Evolutionary conservation across 1,284 basidiomycete genomes (phyloP).

Genomic region (Cystobasidium pallidum): DNA sequence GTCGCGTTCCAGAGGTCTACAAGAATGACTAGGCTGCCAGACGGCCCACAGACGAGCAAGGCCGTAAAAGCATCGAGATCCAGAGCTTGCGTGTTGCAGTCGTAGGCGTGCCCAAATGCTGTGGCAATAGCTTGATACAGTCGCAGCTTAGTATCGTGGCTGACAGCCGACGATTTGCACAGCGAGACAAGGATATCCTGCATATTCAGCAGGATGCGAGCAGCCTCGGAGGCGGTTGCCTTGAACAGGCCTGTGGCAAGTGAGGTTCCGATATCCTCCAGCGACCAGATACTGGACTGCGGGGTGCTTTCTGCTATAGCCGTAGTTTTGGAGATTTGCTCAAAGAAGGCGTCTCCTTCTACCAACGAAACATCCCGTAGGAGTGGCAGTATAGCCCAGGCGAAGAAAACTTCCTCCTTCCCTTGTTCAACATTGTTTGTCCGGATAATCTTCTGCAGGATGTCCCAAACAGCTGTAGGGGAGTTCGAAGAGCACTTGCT

Average conservation of each 20-base stretch:
- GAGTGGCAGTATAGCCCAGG: constrained; percentile 21
- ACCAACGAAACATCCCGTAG: not conserved
- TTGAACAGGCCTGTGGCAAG: constrained; percentile 3
- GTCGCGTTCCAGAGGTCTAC: constrained; percentile 29
- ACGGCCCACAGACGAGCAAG: not conserved
- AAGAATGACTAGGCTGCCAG: not conserved
- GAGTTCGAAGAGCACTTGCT: not conserved
- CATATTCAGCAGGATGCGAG: not conserved
- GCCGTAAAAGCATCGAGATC: not conserved
- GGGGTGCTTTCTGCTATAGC: not conserved
- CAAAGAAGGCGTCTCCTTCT: constrained; percentile 6
- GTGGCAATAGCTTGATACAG: constrained; percentile 5
- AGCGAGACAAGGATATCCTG: not conserved
- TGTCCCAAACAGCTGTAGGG: constrained; percentile 9
- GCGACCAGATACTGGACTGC: constrained; percentile 5
- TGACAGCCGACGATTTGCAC: not conserved
- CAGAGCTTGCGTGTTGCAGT: not conserved
- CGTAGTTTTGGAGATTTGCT: constrained; percentile 1
- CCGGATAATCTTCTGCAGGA: not conserved
- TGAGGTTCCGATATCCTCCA: not conserved
- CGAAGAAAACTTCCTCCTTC: not conserved
- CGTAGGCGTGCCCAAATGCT: constrained; percentile 18
- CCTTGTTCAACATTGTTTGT: too few species aligned
- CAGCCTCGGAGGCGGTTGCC: not conserved
- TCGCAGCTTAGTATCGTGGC: not conserved